Evolutionary conservation across 768 basidiomycete species (phyloP).

Genomic region (Tubosaeta sp.): DNA sequence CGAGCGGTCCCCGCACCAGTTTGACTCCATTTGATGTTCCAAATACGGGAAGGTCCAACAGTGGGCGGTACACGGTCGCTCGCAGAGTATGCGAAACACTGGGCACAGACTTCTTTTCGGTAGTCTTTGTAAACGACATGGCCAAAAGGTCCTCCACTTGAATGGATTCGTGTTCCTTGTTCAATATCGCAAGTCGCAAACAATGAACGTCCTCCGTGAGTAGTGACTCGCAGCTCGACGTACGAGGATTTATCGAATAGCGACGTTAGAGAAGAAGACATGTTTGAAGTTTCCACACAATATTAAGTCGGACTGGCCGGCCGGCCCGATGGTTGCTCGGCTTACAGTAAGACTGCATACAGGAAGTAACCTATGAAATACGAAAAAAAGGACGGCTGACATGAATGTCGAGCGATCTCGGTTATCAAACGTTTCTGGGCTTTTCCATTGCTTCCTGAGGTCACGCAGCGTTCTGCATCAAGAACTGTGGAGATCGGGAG

Average conservation of each 20-base stretch:
- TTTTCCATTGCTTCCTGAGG: too few relatives aligned
- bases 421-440: too few relatives aligned
- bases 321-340: background rate
- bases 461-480: too few relatives aligned
- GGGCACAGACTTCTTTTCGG: slow-evolving; percentile 61
- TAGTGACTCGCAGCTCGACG: slow-evolving; percentile 33
- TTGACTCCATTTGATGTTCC: slow-evolving; percentile 38
- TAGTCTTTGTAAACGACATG: slow-evolving; percentile 59
- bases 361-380: too few relatives aligned
- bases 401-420: too few relatives aligned
- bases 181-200: slow-evolving; percentile 43
- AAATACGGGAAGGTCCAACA: slow-evolving; percentile 32
- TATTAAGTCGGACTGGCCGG: background rate
- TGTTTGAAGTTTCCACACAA: background rate
- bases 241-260: slow-evolving; percentile 1
- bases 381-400: too few relatives aligned
- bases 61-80: slow-evolving; percentile 20
- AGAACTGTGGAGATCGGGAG: too few relatives aligned
- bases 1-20: slow-evolving; percentile 41
- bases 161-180: slow-evolving; percentile 41
- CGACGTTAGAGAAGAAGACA: slow-evolving; percentile 2
- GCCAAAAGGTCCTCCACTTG: slow-evolving; percentile 47
- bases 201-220: slow-evolving; percentile 50
- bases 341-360: too few relatives aligned
- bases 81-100: slow-evolving; percentile 58